Evolutionary conservation across 805 yeast species (phyloP).

Genomic region (Sporopachydermia quercuum): DNA sequence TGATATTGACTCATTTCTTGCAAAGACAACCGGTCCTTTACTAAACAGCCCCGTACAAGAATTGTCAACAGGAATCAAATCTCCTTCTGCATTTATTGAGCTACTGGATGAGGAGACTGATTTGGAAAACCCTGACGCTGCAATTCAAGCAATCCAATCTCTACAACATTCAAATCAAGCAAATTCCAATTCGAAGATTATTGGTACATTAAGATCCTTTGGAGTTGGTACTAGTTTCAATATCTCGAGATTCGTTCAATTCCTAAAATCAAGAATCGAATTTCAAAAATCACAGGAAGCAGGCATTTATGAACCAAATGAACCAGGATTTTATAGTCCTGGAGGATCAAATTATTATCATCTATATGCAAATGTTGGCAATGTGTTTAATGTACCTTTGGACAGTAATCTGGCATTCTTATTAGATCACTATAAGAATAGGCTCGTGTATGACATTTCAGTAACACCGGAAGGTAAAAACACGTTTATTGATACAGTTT

Average conservation of each 20-base stretch:
- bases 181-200: neutral
- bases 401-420: neutral
- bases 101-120: conserved; percentile 1
- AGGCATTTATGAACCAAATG: neutral
- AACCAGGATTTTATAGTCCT: conserved; percentile 1
- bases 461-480: neutral
- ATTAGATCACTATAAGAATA: neutral
- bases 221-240: conserved; percentile 1
- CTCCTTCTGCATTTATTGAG: neutral
- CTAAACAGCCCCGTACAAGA: too few relatives aligned
- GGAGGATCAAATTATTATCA: neutral
- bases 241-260: neutral
- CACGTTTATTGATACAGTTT: neutral
- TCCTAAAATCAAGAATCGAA: neutral
- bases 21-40: too few relatives aligned
- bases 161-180: neutral
- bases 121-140: neutral
- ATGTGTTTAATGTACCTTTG: neutral
- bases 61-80: too few relatives aligned
- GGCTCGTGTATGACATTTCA: neutral
- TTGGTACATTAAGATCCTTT: neutral
- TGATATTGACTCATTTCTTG: too few relatives aligned
- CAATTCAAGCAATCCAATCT: neutral
- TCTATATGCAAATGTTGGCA: neutral
- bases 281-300: neutral